Evolutionary conservation across 148 eudicot genomes (phyloP).

Genomic region (Rhododendron ovatum): DNA sequence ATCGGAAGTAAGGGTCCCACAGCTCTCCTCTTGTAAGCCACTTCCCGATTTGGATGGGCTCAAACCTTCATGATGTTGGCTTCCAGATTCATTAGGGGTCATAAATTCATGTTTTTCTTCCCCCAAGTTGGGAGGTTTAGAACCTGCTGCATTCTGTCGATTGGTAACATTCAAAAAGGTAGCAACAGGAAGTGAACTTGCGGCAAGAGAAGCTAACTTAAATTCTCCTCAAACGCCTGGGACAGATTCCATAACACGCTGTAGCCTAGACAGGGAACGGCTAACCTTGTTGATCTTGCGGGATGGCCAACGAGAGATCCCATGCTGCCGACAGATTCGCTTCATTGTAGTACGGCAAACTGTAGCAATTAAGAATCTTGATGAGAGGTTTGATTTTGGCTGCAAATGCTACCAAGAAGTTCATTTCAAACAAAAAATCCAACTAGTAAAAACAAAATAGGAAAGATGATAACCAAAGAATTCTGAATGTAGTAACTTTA

Average conservation of each 20-base stretch:
- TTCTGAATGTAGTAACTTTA: conserved; percentile 5
- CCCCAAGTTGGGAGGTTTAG: conserved; percentile 33
- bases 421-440: neutral
- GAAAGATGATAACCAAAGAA: neutral
- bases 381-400: neutral
- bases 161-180: conserved; percentile 21
- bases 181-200: conserved; percentile 50
- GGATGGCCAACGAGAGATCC: conserved; percentile 95
- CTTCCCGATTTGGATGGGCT: conserved; percentile 37
- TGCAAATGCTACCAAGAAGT: neutral
- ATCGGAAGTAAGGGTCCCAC: conserved; percentile 72
- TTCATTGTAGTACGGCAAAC: conserved; percentile 97
- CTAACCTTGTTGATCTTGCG: conserved; percentile 88
- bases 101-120: conserved; percentile 29
- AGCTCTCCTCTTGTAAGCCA: conserved; percentile 65
- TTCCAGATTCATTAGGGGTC: conserved; percentile 13
- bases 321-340: conserved; percentile 94
- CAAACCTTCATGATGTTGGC: conserved; percentile 14
- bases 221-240: conserved; percentile 78
- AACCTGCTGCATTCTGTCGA: conserved; percentile 48
- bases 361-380: conserved; percentile 24
- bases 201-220: conserved; percentile 52
- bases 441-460: neutral
- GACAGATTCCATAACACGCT: conserved; percentile 75
- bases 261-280: conserved; percentile 42